Evolutionary conservation across 2,329 filamentous ascomycete genomes (phyloP), one percentile per base, ranked within the genome.

Genomic region (Fusarium torreyae): DNA sequence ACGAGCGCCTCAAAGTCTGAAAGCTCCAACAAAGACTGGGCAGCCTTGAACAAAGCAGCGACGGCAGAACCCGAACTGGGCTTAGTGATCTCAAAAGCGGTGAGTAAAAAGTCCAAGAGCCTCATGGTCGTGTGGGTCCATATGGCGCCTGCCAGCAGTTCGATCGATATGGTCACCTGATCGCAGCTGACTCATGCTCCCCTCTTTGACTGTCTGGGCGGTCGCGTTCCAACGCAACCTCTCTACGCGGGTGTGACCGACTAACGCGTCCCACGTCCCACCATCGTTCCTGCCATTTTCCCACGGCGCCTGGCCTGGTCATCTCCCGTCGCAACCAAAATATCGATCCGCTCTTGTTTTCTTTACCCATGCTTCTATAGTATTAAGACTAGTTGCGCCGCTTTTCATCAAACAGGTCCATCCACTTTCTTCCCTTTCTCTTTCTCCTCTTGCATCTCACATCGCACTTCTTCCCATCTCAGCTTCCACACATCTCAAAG

Each of bases 161-260:
- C 40, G 42, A 24, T 20, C 31, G 20, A 10, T 11, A 20, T 20
- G 10, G 40, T 66, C 67, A 64, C 62, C 40, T 69, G 67, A 70
- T 18, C 34, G 13, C 20, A 18, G 33, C 55, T 57, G 38, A 48
- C 46, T 51, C 52, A 49, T 54, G 36, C 28, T 31, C 13, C 13
- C 28, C 28, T 33, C 31, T 20, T 63, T n/a, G 33, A 43, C 7
- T 54, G 28, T 33, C 20, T 33, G 28, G 36, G 22, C 20, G 24
- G 31, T 58, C 68, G 68, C 68, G 68, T 71, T 34, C 24, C 40
- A 56, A 61, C 49, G 63, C 63, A 68, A 72, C 70, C 75, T 74
- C 75, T 77, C 73, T 76, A 77, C 75, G 75, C 75, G 75, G 69
- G 60, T 60, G 57, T 63, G 68, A 55, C 64, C 63, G 33, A 50